A percentile compares a stretch with the other conserved stretches of the same genome.
phyloP scores from a whole-genome alignment of 176 grass and related monocot genomes.

The Oryza glaberrima region DNA sequence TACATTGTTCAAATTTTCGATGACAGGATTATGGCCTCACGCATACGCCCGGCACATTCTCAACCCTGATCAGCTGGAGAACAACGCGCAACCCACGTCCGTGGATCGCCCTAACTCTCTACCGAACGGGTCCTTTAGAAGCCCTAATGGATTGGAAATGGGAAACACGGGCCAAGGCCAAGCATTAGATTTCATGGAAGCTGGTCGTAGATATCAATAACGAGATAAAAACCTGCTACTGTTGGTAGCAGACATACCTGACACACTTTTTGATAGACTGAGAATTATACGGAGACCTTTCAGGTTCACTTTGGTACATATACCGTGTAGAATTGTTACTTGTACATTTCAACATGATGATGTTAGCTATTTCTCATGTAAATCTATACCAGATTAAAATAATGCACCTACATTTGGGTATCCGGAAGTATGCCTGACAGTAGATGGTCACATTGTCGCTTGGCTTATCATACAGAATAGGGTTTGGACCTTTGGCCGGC shows the following conservation, averaged over 20 bases:
- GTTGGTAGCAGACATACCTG: background rate
- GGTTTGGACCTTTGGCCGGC: too few species aligned
- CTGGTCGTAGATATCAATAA: slow-evolving; percentile 34
- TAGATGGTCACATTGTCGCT: background rate
- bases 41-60: slow-evolving; percentile 42
- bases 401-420: background rate
- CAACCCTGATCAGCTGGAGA: slow-evolving; percentile 34
- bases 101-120: slow-evolving; percentile 16
- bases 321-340: background rate
- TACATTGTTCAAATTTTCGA: slow-evolving; percentile 26
- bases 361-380: background rate
- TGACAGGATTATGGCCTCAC: slow-evolving; percentile 63
- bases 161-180: slow-evolving; percentile 24
- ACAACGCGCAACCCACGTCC: slow-evolving; percentile 6
- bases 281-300: background rate
- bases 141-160: slow-evolving; percentile 17
- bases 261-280: background rate
- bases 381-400: background rate
- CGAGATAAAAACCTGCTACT: background rate
- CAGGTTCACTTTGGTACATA: background rate
- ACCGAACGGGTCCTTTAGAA: slow-evolving; percentile 3
- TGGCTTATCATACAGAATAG: too few species aligned
- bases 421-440: background rate
- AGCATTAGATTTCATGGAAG: slow-evolving; percentile 43
- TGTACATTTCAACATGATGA: background rate